Evolutionary conservation across 2,329 filamentous ascomycete species (phyloP), one percentile per base, ranked within the genome.

Genomic region (Sarocladium strictum): DNA sequence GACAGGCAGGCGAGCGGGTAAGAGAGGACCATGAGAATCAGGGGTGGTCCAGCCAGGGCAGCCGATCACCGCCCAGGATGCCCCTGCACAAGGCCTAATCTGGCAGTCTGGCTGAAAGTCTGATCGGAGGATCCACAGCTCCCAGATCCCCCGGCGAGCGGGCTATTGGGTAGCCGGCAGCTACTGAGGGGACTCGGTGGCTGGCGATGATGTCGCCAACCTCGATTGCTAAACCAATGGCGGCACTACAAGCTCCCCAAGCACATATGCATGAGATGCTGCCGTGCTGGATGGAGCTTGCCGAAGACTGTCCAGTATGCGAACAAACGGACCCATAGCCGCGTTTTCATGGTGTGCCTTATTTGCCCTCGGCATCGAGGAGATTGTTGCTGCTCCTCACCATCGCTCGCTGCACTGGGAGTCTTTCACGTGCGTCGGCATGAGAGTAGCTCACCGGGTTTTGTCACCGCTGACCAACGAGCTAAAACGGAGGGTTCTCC

Each of bases 1-100:
- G 47, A 35, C n/a, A 51, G 47, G 47, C 27, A 51, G 47, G 47
- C 17, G 17, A 51, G 47, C 47, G 47, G 47, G 47, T 51, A 51
- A 51, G 27, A 51, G 47, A 51, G 47, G 47, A 51, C 27, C 29
- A 15, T 17, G 43, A 32, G 43, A 23, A 51, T 51, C 47, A 51
- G 47, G 47, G 47, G 47, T 51, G 21, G 21, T 21, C 40, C 24
- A 12, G 43, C 14, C 5, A n/a, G 24, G 9, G 5, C 43, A 27
- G 47, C 23, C 27, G 47, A 51, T 51, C 47, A 23, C 11, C 47
- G 10, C 5, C 29, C 17, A 33, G n/a, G 47, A 21, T 33, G 43
- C 27, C 47, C 27, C 47, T 51, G 47, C 47, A 51, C 47, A 17
- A 10, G 7, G 17, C 26, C 47, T 29, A 51, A 51, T 51, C 12